Conservation (phyloP, 306 rosid genomes). For the Dalbergia cultrata region DNA sequence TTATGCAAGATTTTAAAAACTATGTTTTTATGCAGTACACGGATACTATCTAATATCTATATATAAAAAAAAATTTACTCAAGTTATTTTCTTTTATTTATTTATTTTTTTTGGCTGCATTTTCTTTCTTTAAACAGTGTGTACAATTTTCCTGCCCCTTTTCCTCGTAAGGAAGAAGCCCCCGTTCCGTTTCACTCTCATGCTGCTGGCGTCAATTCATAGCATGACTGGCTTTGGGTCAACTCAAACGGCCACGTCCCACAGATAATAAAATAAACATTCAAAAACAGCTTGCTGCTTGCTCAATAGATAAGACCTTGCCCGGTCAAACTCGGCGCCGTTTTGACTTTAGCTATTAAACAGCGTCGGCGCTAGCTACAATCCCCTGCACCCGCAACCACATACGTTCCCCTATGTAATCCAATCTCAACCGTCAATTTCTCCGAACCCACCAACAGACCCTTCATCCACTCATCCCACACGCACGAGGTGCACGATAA, state of each 20-base stretch:
- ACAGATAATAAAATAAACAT: background rate
- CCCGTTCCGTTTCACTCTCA: background rate
- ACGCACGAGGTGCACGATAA: background rate
- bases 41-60: no score
- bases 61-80: no score
- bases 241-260: slow-evolving; percentile 33
- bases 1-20: no score
- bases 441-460: no score
- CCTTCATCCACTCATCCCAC: background rate
- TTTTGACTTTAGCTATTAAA: background rate
- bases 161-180: background rate
- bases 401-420: accelerated
- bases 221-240: slow-evolving; percentile 25
- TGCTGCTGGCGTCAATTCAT: background rate
- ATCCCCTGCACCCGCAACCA: background rate
- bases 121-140: no score
- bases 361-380: background rate
- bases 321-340: slow-evolving; percentile 55
- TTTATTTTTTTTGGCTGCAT: no score
- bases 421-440: background rate
- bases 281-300: slow-evolving; percentile 34
- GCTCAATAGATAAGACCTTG: no score
- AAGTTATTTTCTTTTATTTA: no score
- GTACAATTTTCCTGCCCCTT: no score
- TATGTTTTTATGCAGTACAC: no score